Conservation (phyloP, 2,329 filamentous ascomycete genomes). For the Orbilia ellipsospora region DNA sequence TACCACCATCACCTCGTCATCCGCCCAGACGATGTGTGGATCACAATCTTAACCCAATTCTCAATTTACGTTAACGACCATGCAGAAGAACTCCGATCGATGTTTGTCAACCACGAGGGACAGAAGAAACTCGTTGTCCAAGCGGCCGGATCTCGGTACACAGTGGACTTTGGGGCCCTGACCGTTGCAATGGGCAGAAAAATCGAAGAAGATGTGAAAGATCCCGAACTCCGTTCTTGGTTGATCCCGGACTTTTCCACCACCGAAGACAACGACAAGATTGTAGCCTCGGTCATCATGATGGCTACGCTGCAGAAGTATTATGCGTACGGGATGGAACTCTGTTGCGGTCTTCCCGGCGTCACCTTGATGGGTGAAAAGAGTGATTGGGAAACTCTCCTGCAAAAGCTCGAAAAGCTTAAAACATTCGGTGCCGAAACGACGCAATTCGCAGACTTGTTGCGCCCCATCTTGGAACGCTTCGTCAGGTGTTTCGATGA, state of each 20-base stretch:
- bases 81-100: conserved; percentile 64
- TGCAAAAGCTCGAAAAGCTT: conserved; percentile 64
- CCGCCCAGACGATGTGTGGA: conserved; percentile 69
- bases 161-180: conserved; percentile 60
- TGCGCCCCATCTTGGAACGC: conserved; percentile 65
- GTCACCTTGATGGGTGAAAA: conserved; percentile 67
- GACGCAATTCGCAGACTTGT: conserved; percentile 61
- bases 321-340: conserved; percentile 62
- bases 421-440: conserved; percentile 65
- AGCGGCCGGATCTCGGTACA: conserved; percentile 51
- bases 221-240: conserved; percentile 64
- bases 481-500: conserved; percentile 66
- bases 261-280: conserved; percentile 64
- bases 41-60: conserved; percentile 67
- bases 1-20: conserved; percentile 65
- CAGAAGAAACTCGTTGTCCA: conserved; percentile 63
- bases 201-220: conserved; percentile 64
- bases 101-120: conserved; percentile 65
- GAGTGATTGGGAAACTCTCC: conserved; percentile 65
- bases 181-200: conserved; percentile 62
- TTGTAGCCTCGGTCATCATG: conserved; percentile 65
- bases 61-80: conserved; percentile 66
- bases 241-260: conserved; percentile 68
- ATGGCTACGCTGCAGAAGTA: conserved; percentile 68
- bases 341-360: conserved; percentile 66